Base-by-base conservation (phyloP, 352 stramenopile genomes). In the Phytopythium ostracodes region DNA sequence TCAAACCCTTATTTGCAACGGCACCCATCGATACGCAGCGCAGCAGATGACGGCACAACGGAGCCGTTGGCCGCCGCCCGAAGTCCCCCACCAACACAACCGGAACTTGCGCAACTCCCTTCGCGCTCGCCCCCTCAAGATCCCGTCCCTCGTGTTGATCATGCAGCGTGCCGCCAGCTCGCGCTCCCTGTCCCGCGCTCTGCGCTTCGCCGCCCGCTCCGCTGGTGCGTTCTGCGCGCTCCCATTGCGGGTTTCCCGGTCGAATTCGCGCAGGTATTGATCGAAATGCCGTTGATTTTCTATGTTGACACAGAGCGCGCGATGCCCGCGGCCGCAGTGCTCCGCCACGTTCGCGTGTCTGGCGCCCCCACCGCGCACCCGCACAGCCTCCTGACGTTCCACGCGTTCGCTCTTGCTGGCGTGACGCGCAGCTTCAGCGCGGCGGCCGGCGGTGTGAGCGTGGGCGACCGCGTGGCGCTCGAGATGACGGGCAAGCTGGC, bases 391-490 rank as follows among this genome's bases (percentile, higher is more conserved):
- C 62, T 66, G 27, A 56, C 51, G 4, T 20, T 66, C 15, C 33
- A n/a, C 10, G 59, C 55, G 18, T 27, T n/a, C 15, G 20, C 47
- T 27, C 35, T 36, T 46, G 40, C 50, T 6, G 25, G 25, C 14
- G 47, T 7, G 15, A 20, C 50, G 42, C 73, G 68, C 35, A 74
- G 60, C 24, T 69, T 66, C 60, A 70, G 42, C 8, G 24, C 22
- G 47, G 50, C 33, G 25, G 44, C 43, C 42, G 56, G 57, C 25
- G 63, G 67, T 0, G 63, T 92, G 18, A 69, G 65, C 14, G 42
- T 87, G 38, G 86, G 86, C 24, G 86, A 95, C 67, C 81, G 84
- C 60, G 84, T 95, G 59, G 73, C 68, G 29, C 58, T 95, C 22
- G 68, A 84, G 58, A 88, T 92, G 71, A 68, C 77, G 27, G 86